Base-by-base conservation (phyloP, 768 basidiomycete genomes). In the Terana coerulea region DNA sequence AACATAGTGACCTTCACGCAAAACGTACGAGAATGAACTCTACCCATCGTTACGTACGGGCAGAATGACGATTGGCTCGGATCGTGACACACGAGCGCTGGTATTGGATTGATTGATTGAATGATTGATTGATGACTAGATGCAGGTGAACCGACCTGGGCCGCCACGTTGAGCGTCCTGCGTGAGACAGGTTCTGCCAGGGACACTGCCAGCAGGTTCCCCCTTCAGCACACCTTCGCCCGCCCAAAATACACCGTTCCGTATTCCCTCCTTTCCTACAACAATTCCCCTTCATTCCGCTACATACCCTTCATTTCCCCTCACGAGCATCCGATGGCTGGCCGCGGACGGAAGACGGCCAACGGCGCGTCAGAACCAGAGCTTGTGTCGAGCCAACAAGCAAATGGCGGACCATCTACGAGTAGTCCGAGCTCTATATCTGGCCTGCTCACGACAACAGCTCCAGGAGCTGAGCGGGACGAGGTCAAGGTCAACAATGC, bases 401-500 rank as follows among this genome's bases (percentile, higher is more conserved):
- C 31, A 26, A 50, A 10, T 44, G 36, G 19, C 56, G 46, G 37
- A 49, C 54, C 47, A 30, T 49, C 51, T 44, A 49, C 51, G 15
- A 47, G 37, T 19, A 51, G 39, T 21, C 19, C 52, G 24, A 56
- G 55, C 34, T 30, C 41, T 24, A 47, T 57, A 26, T 43, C 47
- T 10, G 52, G 28, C 2, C 55, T 62, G 12, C 63, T 59, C 36
- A 53, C 55, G 41, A 54, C 61, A 7, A 51, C 66, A 19, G 51
- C 57, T 24, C 47, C 59, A 28, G 53, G 46, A 11, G 59, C 51
- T 35, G 61, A 60, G 34, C 60, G 68, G 29, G 72, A 74, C 35
- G 66, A 64, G 33, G 70, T 77, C 52, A 74, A 74, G 52, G 72
- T 80, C 48, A 83, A 81, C 68, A 78, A 77, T 51, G 70, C 74